Base-by-base conservation (phyloP, 139 green algal species). In the Klebsormidium nitens region DNA sequence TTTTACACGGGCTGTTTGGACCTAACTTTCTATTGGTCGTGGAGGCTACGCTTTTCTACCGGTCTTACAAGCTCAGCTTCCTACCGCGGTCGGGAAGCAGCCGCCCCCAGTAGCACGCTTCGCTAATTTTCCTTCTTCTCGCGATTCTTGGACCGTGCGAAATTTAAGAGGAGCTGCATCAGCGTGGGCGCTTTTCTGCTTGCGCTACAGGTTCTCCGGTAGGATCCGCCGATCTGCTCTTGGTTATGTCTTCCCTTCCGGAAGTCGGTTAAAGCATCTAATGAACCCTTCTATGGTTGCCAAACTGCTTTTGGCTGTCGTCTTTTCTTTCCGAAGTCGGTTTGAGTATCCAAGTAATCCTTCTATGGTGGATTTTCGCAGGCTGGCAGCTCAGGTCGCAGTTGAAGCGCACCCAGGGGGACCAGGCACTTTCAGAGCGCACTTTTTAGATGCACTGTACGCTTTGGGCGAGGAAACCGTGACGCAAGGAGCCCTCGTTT, bases 381-480 rank as follows among this genome's bases (percentile, higher is more conserved):
- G 64, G 64, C 23, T 72, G 52, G 64, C 64, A 47, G 11, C 64
- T 46, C 46, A 72, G 14, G 29, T 72, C 23, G 64, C 64, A 44
- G 47, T 5, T 6, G 1, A 66, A 40, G 26, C 40, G 17, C 32
- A 23, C 6, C 23, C 47, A 28, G 17, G 70, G 23, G 64, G 64
- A 3, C 64, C 64, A 31, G 64, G 64, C 0, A 66, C 49, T 19
- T n/a, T 72, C 46, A 72, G 64, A 5, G 64, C 46, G 55, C 36
- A 38, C 8, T 47, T 72, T 28, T 35, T 61, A 38, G 64, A 72
- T 36, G 64, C 64, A 42, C 17, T 72, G 23, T 42, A 72, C 56
- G 34, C 34, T 23, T 32, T 72, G 26, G 11, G 17, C 29, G 64
- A 72, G 39, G 64, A 66, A 26, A 19, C 40, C 31, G 55, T 72